Evolutionary conservation across 257 asterid species (phyloP).

Genomic region (Anisodus acutangulus): DNA sequence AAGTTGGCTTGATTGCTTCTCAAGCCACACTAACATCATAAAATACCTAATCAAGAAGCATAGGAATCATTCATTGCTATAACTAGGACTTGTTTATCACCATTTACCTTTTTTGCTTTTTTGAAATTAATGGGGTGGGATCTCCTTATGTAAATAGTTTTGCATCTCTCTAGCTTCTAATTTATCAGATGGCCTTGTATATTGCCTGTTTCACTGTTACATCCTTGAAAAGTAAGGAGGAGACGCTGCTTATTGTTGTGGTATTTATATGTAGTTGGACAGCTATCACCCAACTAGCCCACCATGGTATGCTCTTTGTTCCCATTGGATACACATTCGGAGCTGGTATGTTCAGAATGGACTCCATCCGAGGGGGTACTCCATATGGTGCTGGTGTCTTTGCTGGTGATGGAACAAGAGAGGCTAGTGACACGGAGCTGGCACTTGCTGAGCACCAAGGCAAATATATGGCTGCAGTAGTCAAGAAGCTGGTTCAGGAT

Average conservation of each 20-base stretch:
- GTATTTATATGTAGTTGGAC: slow-evolving; percentile 59
- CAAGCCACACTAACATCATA: background rate
- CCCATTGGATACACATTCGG: slow-evolving; percentile 87
- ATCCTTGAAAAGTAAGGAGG: slow-evolving; percentile 8
- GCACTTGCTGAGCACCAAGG: slow-evolving; percentile 60
- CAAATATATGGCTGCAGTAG: slow-evolving; percentile 51
- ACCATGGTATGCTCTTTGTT: slow-evolving; percentile 85
- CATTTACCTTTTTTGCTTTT: background rate
- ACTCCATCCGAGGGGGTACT: slow-evolving; percentile 62
- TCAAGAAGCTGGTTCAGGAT: slow-evolving; percentile 38
- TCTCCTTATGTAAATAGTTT: background rate
- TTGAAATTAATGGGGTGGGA: background rate
- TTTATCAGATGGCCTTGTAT: background rate
- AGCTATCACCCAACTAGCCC: slow-evolving; percentile 78
- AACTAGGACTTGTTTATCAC: background rate
- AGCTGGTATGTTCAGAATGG: slow-evolving; percentile 82
- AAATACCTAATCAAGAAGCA: background rate
- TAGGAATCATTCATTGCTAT: background rate
- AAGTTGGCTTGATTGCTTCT: background rate
- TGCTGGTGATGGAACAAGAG: slow-evolving; percentile 50
- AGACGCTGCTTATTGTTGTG: background rate
- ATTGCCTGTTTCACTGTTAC: background rate
- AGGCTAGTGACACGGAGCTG: slow-evolving; percentile 49
- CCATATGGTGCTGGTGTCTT: slow-evolving; percentile 59
- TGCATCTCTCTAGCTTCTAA: background rate